Conservation (phyloP, 805 yeast species). For the Zygosaccharomyces siamensis region DNA sequence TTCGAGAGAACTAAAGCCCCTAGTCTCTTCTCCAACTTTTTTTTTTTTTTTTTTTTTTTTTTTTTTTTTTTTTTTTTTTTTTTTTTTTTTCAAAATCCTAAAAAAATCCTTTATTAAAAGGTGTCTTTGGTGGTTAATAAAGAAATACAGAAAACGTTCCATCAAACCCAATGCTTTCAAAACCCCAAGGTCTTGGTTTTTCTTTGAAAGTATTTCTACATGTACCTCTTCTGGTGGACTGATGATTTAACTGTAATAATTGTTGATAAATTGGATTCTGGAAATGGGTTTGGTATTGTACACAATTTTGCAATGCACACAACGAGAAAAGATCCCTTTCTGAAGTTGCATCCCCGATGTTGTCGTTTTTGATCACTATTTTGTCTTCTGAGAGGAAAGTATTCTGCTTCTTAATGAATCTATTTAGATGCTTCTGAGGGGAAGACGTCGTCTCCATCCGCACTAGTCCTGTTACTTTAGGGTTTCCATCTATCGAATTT, state of each 20-base stretch:
- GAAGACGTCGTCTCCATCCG: background rate
- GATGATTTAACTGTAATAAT: background rate
- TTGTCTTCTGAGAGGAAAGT: background rate
- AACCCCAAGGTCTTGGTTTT: background rate
- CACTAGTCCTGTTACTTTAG: background rate
- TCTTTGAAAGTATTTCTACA: background rate
- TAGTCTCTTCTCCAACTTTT: background rate
- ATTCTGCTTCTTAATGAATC: background rate
- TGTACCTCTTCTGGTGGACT: background rate
- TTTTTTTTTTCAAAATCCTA: background rate
- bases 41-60: background rate
- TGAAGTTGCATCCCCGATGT: background rate
- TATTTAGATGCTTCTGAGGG: background rate
- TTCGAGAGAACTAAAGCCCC: background rate
- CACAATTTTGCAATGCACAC: background rate
- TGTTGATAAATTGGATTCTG: background rate
- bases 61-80: too few species aligned
- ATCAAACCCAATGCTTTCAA: background rate
- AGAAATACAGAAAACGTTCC: constrained; percentile 1
- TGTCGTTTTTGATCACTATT: background rate
- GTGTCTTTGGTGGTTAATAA: background rate
- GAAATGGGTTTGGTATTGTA: background rate
- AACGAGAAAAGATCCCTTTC: background rate
- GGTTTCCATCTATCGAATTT: background rate
- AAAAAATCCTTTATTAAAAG: too few species aligned